Base-by-base conservation (phyloP, 805 yeast genomes). In the Lipomyces anomalus region DNA sequence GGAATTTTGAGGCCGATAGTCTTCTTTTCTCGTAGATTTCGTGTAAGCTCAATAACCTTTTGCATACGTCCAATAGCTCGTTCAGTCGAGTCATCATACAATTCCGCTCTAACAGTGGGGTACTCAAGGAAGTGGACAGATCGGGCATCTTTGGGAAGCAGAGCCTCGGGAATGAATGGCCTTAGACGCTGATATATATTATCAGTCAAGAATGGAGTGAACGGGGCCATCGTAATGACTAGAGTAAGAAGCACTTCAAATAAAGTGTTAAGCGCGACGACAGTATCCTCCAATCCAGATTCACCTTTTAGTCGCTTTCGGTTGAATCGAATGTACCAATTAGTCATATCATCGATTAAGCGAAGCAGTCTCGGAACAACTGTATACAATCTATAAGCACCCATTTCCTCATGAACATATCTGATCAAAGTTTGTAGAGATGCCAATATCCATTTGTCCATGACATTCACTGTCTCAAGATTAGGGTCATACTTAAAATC, bases 301-400 rank as follows among this genome's bases (percentile, higher is more conserved):
- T 83, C 92, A 65, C 97, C 97, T 82, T 92, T 92, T 62, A 92
- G 78, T 75, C 99, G 90, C 72, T 87, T 80, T 73, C 99, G 89
- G 74, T 92, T 92, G 69, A 92, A 85, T 68, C 99, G 83, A 66
- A 92, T 92, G 73, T 92, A 92, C 97, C 97, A 92, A 73, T 92
- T 92, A 56, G 99, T 92, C 68, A 92, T 77, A 63, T 86, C 86
- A 62, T 92, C 98, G 65, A 92, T 84, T 67, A 92, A 82, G 48
- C 78, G 75, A 62, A 92, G 76, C 62, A 92, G 72, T 62, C 82
- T 84, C 59, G 98, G 97, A 57, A 92, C 97, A 57, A 92, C 99
- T 36, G 97, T 88, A 70, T 87, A 92, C 56, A 92, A 74, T 68
- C 95, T 79, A 73, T 92, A 92, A 54, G 77, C 84, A 42, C 65